Conservation (phyloP, 257 asterid species). For the Nicotiana noctiflora region DNA sequence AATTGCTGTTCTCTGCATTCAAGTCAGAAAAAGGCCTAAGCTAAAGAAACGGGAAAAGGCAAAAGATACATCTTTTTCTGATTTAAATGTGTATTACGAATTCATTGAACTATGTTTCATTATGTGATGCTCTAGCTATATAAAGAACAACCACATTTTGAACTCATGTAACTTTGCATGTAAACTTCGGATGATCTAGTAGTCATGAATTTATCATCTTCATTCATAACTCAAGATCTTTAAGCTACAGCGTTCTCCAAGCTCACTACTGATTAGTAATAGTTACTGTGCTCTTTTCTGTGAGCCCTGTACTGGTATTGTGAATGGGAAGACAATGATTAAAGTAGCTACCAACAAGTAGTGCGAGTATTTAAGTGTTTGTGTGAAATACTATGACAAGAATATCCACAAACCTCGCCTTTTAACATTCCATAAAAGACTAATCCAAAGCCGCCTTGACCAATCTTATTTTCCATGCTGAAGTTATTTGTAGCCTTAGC, state of each 20-base stretch:
- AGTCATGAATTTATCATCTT: neutral
- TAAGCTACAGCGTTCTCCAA: neutral
- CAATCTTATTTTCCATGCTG: conserved; percentile 49
- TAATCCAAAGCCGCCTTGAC: conserved; percentile 84
- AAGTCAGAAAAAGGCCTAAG: conserved; percentile 1
- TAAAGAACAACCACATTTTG: neutral
- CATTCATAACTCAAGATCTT: neutral
- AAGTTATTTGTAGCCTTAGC: conserved; percentile 61
- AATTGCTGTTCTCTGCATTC: conserved; percentile 65
- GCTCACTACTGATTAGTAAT: neutral
- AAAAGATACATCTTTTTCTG: neutral
- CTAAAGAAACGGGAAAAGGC: neutral
- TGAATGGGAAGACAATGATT: neutral
- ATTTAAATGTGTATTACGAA: neutral
- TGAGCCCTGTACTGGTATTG: neutral
- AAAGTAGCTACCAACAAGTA: neutral
- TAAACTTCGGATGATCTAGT: neutral
- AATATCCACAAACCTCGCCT: conserved; percentile 55
- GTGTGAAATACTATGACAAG: neutral
- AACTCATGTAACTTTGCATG: neutral
- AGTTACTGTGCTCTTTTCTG: neutral
- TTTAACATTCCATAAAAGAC: conserved; percentile 66
- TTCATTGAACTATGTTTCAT: neutral
- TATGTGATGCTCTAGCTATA: neutral
- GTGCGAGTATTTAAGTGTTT: neutral